Percentiles rank a stretch among this genome's conserved stretches.
phyloP scores from a whole-genome alignment of 306 rosid genomes.

The Quercus agrifolia region DNA sequence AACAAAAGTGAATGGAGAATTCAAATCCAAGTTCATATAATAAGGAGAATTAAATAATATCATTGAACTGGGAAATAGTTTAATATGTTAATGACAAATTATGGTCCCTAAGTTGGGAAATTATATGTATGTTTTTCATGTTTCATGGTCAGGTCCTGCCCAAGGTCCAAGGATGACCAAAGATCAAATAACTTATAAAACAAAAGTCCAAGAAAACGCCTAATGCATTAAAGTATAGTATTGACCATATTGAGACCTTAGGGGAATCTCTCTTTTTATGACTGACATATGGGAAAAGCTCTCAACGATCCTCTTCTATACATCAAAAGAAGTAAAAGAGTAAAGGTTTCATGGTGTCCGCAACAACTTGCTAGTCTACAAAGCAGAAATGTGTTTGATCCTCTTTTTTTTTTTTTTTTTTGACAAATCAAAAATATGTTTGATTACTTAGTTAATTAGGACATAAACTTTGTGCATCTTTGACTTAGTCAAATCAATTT shows the following conservation, averaged over 20 bases:
- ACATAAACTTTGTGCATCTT: constrained; percentile 1
- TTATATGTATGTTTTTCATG: background rate
- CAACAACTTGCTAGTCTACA: constrained; percentile 38
- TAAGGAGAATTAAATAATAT: no score
- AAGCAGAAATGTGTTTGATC: constrained; percentile 35
- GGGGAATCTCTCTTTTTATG: constrained; percentile 46
- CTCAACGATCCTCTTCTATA: constrained; percentile 27
- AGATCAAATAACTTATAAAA: constrained; percentile 18
- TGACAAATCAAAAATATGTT: constrained; percentile 33
- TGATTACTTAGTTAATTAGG: constrained; percentile 1
- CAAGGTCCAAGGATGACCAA: constrained; percentile 9
- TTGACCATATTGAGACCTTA: constrained; percentile 31
- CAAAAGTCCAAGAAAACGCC: constrained; percentile 19
- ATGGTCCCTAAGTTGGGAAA: background rate
- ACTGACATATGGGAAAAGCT: constrained; percentile 50
- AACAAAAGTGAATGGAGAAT: no score
- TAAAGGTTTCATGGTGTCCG: constrained; percentile 41
- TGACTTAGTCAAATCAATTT: constrained; percentile 48
- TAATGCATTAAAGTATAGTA: constrained; percentile 34
- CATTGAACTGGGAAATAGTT: no score
- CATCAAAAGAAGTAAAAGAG: constrained; percentile 76
- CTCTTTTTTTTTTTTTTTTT: background rate
- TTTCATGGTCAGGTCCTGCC: background rate
- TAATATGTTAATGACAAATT: background rate
- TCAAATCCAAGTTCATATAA: no score